Evolutionary conservation across 75 land plant species (phyloP).

Genomic region (Pseudotsuga menziesii): DNA sequence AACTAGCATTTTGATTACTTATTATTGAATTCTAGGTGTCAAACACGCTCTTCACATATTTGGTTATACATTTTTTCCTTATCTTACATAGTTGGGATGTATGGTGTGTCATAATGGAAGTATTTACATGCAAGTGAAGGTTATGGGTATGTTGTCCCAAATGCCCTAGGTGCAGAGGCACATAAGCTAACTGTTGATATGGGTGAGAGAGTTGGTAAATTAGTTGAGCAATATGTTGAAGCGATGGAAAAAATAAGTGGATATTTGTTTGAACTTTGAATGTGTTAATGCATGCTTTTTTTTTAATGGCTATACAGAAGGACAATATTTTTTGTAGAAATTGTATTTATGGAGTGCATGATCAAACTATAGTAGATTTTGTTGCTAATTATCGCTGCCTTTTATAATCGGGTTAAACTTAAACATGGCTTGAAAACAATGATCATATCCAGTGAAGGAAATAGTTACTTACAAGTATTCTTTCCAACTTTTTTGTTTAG

Average conservation of each 20-base stretch:
- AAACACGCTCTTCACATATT: no score
- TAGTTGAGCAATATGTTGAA: constrained; percentile 73
- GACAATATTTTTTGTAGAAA: no score
- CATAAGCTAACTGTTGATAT: constrained; percentile 51
- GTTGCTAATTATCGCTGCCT: background rate
- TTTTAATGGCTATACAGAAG: no score
- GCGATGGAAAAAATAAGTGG: no score
- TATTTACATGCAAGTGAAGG: no score
- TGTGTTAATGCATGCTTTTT: no score
- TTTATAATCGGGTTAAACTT: constrained; percentile 67
- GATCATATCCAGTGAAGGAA: constrained; percentile 82
- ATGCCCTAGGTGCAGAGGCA: constrained; percentile 52
- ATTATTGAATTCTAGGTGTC: background rate
- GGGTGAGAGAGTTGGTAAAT: constrained; percentile 45
- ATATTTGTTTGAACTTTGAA: background rate
- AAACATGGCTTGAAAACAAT: no score
- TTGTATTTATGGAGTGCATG: no score
- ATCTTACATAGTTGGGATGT: background rate
- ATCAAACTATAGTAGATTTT: no score
- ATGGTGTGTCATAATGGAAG: background rate
- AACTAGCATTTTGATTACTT: background rate
- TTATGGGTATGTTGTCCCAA: constrained; percentile 79
- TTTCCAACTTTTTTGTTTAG: background rate
- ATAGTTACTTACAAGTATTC: constrained; percentile 79
- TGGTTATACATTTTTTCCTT: no score